Conservation (phyloP, 2,329 filamentous ascomycete species). For the Thielaviopsis euricoi region DNA sequence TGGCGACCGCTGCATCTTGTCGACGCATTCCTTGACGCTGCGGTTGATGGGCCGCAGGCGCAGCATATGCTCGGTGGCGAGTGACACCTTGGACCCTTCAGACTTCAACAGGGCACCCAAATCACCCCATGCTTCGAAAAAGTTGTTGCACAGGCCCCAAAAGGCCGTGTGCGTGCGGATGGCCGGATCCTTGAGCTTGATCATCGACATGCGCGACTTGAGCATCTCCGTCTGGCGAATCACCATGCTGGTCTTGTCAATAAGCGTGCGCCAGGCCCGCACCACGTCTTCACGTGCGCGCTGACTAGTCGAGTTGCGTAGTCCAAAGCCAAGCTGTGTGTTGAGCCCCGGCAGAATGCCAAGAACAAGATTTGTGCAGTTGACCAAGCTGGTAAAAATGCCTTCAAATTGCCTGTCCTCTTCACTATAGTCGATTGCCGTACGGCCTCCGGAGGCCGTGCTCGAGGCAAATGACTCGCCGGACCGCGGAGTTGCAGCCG, state of each 20-base stretch:
- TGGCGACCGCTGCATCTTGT: slow-evolving; percentile 47
- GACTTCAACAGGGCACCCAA: slow-evolving; percentile 45
- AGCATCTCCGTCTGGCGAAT: slow-evolving; percentile 60
- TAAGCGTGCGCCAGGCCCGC: slow-evolving; percentile 52
- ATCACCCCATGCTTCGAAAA: slow-evolving; percentile 53
- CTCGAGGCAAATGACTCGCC: slow-evolving; percentile 61
- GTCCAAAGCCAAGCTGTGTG: slow-evolving; percentile 45
- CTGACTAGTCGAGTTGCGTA: slow-evolving; percentile 45
- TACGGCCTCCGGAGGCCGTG: slow-evolving; percentile 28
- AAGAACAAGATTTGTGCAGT: slow-evolving; percentile 57
- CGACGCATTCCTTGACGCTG: slow-evolving; percentile 63
- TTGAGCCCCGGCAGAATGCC: slow-evolving; percentile 55
- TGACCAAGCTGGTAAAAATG: slow-evolving; percentile 62
- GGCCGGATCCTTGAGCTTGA: slow-evolving; percentile 73
- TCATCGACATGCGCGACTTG: slow-evolving; percentile 53
- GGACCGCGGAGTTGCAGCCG: slow-evolving; percentile 58
- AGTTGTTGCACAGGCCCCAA: slow-evolving; percentile 58
- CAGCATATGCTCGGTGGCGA: slow-evolving; percentile 51
- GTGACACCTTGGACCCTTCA: slow-evolving; percentile 27
- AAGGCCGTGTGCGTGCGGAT: slow-evolving; percentile 47
- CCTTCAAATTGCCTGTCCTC: slow-evolving; percentile 70
- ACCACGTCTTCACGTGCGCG: slow-evolving; percentile 39
- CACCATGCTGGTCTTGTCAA: slow-evolving; percentile 53
- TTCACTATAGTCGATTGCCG: slow-evolving; percentile 46
- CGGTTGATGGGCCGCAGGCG: slow-evolving; percentile 69